Percentiles rank a stretch among this genome's conserved stretches.
Evolutionary conservation across 2,329 filamentous ascomycete species (phyloP).

Genomic region (Pseudogymnoascus sp.): DNA sequence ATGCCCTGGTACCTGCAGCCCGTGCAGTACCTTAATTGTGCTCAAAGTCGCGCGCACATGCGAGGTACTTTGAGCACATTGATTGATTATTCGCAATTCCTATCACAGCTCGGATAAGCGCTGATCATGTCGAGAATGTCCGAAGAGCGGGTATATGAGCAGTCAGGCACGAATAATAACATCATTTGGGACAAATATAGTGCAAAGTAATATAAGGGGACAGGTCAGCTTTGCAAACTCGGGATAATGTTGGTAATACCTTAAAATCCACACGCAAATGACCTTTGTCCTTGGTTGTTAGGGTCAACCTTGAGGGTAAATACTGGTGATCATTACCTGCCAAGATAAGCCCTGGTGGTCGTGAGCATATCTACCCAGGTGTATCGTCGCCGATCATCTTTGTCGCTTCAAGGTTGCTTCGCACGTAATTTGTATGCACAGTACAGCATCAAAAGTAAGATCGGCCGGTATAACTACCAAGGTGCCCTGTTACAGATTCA

Average conservation of each 20-base stretch:
- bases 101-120: not conserved
- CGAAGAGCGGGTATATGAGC: not conserved
- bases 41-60: conserved; percentile 3
- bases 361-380: not conserved
- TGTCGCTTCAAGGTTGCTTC: not conserved
- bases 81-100: conserved; percentile 3
- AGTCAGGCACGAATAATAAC: not conserved
- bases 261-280: not conserved
- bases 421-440: not conserved
- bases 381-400: not conserved
- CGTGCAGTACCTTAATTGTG: not conserved
- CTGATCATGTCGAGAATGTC: not conserved
- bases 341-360: not conserved
- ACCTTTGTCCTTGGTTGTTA: not conserved
- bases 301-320: not conserved
- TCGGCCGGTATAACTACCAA: not conserved
- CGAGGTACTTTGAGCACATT: conserved; percentile 6
- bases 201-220: not conserved
- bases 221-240: not conserved
- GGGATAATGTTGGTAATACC: not conserved
- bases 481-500: not conserved
- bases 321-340: not conserved
- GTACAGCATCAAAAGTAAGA: not conserved
- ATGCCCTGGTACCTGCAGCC: not conserved
- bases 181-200: not conserved